A percentile compares a stretch with the other conserved stretches of the same genome.
Conservation (phyloP, 768 basidiomycete species). For the Lentinula sp. region DNA sequence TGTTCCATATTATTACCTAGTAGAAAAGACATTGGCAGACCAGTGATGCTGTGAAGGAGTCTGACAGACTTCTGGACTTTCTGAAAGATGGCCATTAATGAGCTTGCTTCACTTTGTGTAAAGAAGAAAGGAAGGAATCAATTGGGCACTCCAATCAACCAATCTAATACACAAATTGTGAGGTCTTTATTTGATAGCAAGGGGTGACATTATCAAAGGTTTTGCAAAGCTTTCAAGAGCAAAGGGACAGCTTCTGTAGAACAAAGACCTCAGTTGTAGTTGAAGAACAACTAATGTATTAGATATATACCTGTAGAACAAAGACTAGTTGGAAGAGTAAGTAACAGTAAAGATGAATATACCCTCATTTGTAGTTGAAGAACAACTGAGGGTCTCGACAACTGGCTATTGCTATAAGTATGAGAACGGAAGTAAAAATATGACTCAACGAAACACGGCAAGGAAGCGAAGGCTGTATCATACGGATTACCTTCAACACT, state of each 20-base stretch:
- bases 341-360: background rate
- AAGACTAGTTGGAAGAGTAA: background rate
- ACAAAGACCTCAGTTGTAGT: background rate
- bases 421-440: background rate
- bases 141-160: no score
- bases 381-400: background rate
- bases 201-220: no score
- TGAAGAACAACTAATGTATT: background rate
- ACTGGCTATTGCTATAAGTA: background rate
- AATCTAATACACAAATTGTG: no score
- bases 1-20: no score
- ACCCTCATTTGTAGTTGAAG: background rate
- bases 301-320: background rate
- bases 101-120: no score
- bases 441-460: background rate
- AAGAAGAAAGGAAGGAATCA: no score
- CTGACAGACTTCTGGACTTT: no score
- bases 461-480: background rate
- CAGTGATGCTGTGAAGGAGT: no score
- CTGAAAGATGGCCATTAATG: no score
- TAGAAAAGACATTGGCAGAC: no score
- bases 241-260: background rate
- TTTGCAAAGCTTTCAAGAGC: no score
- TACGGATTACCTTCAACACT: slow-evolving; percentile 2
- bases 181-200: no score